phyloP scores from a whole-genome alignment of 202 grass and related monocot species.

The Eragrostis tef region DNA sequence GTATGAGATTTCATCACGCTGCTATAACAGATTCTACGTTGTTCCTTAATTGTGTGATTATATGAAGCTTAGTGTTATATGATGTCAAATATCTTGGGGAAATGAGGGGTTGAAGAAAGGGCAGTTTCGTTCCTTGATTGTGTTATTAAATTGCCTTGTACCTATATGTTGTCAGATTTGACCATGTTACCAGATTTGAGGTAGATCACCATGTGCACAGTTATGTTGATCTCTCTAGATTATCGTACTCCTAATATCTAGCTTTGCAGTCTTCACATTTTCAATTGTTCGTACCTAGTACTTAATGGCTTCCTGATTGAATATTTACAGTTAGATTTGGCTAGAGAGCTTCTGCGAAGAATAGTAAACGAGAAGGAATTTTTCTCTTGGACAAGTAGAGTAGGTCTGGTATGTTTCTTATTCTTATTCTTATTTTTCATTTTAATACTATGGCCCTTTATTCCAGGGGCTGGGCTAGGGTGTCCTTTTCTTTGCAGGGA shows the following conservation, averaged over 20 bases:
- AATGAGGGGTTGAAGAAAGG: constrained; percentile 2
- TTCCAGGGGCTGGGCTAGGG: neutral
- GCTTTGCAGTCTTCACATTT: constrained; percentile 30
- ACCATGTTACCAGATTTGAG: constrained; percentile 17
- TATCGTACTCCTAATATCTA: constrained; percentile 27
- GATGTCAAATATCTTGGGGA: neutral
- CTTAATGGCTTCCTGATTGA: constrained; percentile 27
- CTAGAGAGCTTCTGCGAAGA: constrained; percentile 71
- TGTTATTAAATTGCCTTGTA: neutral
- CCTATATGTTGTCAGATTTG: constrained; percentile 3
- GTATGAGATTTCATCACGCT: constrained; percentile 1
- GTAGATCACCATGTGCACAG: neutral
- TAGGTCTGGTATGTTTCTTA: constrained; percentile 72
- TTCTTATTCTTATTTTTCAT: constrained; percentile 19
- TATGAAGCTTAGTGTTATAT: constrained; percentile 13
- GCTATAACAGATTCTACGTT: neutral
- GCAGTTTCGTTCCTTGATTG: neutral
- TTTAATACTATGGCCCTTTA: constrained; percentile 26
- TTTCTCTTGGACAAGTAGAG: constrained; percentile 94
- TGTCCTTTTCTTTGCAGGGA: neutral
- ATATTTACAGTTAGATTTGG: constrained; percentile 73
- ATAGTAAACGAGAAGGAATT: constrained; percentile 64
- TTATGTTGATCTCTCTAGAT: constrained; percentile 18
- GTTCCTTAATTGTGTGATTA: constrained; percentile 29
- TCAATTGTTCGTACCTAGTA: constrained; percentile 7